These are phyloP conservation scores for Pythium biforme DNA, from an alignment of 352 stramenopile genomes.

Conservation along the genomic window DNA sequence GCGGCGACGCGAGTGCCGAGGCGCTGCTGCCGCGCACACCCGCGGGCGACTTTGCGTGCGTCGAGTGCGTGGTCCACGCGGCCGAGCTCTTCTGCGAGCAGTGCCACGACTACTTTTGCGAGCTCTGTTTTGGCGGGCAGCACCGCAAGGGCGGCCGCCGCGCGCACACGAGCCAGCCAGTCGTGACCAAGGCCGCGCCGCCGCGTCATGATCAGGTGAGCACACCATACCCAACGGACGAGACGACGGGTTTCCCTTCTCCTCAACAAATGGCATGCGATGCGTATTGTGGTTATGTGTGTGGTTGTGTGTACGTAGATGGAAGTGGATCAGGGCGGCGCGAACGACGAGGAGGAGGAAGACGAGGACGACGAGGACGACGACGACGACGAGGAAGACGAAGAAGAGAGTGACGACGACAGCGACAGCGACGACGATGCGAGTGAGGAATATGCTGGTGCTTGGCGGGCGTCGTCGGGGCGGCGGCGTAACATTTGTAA, in stretches of 20 bases:
- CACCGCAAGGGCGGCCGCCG: conserved; percentile 83
- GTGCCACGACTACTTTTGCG: conserved; percentile 88
- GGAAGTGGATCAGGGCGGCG: conserved; percentile 11
- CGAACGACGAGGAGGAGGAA: conserved; percentile 4
- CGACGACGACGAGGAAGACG: conserved; percentile 12
- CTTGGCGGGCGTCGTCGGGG: conserved; percentile 10
- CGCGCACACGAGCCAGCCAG: conserved; percentile 76
- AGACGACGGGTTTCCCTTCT: no score
- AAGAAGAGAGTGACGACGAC: conserved; percentile 15
- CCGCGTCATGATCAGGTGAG: conserved; percentile 20
- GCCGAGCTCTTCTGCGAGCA: conserved; percentile 84
- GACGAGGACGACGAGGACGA: conserved; percentile 24
- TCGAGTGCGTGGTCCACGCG: conserved; percentile 68
- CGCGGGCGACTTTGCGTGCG: conserved; percentile 52
- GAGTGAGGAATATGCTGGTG: conserved; percentile 34
- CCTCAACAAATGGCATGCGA: neutral
- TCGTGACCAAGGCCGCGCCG: conserved; percentile 20
- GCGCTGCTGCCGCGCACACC: conserved; percentile 32
- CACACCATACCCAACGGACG: no score
- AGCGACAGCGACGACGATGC: conserved; percentile 19
- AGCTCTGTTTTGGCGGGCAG: conserved; percentile 79
- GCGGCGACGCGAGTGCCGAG: neutral
- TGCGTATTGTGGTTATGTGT: neutral
- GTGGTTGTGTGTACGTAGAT: conserved; percentile 9
- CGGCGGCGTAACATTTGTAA: conserved; percentile 81